Percentiles rank a stretch among this genome's conserved stretches.
These are phyloP conservation scores for Saccharomyces eubayanus DNA, from an alignment of 805 yeast genomes.

Conservation along the genomic window DNA sequence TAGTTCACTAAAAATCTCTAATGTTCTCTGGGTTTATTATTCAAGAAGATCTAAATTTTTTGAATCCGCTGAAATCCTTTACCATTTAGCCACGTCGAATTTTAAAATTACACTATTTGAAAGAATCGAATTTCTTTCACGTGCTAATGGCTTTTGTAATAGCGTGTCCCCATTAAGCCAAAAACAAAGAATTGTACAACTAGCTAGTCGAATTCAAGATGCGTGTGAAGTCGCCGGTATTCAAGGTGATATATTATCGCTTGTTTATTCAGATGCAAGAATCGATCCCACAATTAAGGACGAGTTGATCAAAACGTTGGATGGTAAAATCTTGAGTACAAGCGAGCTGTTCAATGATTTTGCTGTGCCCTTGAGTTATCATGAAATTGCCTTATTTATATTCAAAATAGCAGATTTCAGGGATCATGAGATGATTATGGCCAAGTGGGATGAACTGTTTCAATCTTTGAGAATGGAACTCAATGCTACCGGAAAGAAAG, in stretches of 20 bases:
- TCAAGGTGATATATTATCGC: constrained; percentile 46
- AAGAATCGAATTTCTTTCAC: constrained; percentile 78
- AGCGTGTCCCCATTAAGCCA: constrained; percentile 70
- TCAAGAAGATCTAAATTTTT: constrained; percentile 72
- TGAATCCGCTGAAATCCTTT: constrained; percentile 77
- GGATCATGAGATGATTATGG: constrained; percentile 70
- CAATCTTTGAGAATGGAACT: constrained; percentile 37
- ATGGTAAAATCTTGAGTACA: constrained; percentile 57
- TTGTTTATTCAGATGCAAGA: constrained; percentile 46
- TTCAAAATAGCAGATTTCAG: constrained; percentile 81
- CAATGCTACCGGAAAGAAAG: constrained; percentile 21
- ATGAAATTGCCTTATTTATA: constrained; percentile 68
- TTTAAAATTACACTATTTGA: constrained; percentile 60
- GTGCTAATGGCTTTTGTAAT: constrained; percentile 89
- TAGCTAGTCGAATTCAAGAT: constrained; percentile 65
- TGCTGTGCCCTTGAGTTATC: constrained; percentile 82
- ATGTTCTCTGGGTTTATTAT: constrained; percentile 80
- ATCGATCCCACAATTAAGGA: constrained; percentile 38
- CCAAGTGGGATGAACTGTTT: constrained; percentile 71
- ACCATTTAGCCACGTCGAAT: constrained; percentile 63
- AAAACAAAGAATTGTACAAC: constrained; percentile 66
- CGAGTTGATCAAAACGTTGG: constrained; percentile 45
- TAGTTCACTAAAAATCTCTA: constrained; percentile 64
- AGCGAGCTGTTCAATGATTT: constrained; percentile 77
- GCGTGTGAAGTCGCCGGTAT: constrained; percentile 78